phyloP scores from a whole-genome alignment of 192 early-diverging fungal species.

The Podila minutissima region DNA sequence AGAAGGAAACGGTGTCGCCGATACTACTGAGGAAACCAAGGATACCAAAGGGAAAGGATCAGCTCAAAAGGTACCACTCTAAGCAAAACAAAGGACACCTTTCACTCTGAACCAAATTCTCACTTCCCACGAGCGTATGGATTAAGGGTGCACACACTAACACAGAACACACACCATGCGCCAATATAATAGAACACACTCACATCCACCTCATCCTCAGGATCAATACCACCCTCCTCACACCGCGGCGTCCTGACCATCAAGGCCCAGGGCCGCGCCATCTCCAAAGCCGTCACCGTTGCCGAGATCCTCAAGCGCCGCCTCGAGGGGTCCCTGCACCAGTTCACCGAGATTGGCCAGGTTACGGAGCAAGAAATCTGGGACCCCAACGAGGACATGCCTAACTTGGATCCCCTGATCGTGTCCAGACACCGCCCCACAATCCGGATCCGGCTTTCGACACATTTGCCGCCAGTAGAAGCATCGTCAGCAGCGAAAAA shows the following conservation, averaged over 20 bases:
- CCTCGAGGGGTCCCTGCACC: conserved; percentile 59
- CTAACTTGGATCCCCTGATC: conserved; percentile 34
- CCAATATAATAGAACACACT: background rate
- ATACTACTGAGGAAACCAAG: background rate
- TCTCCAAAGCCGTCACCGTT: conserved; percentile 73
- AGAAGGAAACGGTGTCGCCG: conserved; percentile 5
- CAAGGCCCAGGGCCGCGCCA: conserved; percentile 57
- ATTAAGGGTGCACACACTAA: background rate
- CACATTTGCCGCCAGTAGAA: background rate
- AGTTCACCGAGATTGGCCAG: conserved; percentile 64
- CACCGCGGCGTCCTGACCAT: conserved; percentile 33
- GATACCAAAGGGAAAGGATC: background rate
- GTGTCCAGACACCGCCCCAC: conserved; percentile 40
- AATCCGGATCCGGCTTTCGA: conserved; percentile 38
- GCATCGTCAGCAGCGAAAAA: background rate
- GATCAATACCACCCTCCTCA: conserved; percentile 8
- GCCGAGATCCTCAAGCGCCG: conserved; percentile 73
- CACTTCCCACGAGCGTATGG: no score
- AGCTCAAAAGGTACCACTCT: background rate
- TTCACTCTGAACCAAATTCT: background rate
- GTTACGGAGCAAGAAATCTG: conserved; percentile 42
- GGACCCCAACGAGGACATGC: conserved; percentile 40
- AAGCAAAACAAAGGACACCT: background rate
- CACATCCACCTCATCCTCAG: background rate
- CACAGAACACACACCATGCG: background rate